Base-by-base conservation (phyloP, 352 stramenopile species). In the Phytophthora parvispora region DNA sequence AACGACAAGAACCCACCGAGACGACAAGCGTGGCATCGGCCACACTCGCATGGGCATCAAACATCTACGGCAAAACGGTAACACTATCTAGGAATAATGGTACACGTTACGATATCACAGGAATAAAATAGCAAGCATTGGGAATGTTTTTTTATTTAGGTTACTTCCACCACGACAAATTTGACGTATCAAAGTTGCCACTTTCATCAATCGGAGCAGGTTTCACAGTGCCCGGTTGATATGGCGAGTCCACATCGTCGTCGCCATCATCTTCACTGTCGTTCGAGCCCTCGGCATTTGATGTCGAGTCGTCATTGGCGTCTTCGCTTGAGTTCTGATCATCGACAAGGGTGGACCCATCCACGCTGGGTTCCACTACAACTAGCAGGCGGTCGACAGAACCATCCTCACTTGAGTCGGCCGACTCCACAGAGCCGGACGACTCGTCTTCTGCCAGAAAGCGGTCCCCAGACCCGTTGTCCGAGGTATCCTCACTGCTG, bases 101-200 rank as follows among this genome's bases (percentile, higher is more conserved):
- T n/a, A n/a, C n/a, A n/a, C n/a, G n/a, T n/a, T n/a, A n/a, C n/a
- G n/a, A n/a, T n/a, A n/a, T n/a, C 36, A 48, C 15, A 60, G 27
- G 28, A 13, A 48, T 25, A 32, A 58, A 40, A 32, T 22, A 48
- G n/a, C 4, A 48, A 18, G 13, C 20, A 53, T 25, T 48, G 42
- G 8, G 16, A 43, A 2, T 43, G 3, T 48, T 27, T 48, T 48
- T 22, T 5, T 6, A 15, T 38, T 36, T 15, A 36, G 31, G n/a
- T 66, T 68, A 69, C 20, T 57, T 57, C 59, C 32, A 69, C 66
- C 66, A 74, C 1, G 52, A 51, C 29, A 74, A 60, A 28, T 18
- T 57, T 4, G 50, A 49, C 59, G 54, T 63, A 22, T 73, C 65
- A 38, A 73, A 68, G n/a, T n/a, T n/a, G n/a, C n/a, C 32, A n/a